These are phyloP conservation scores for Phaeophleospora eucalypticola DNA, from an alignment of 2,329 filamentous ascomycete species.

Conservation along the genomic window DNA sequence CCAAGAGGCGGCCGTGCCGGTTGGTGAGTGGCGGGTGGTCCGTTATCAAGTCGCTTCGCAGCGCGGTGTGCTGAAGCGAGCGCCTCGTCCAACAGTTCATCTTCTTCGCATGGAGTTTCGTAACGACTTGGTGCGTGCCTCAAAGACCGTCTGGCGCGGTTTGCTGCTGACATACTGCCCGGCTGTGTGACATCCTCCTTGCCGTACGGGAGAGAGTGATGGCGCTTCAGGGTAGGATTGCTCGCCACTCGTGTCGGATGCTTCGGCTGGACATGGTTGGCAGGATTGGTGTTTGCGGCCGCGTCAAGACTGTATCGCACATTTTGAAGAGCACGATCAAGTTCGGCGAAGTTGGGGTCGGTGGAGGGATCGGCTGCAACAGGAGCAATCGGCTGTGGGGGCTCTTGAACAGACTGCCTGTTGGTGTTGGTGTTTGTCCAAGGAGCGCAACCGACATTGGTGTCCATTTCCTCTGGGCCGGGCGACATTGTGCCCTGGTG, in stretches of 20 bases:
- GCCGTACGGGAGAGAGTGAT: constrained; percentile 44
- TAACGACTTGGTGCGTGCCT: constrained; percentile 73
- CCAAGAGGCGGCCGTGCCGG: constrained; percentile 48
- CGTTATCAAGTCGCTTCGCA: constrained; percentile 63
- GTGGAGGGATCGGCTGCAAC: constrained; percentile 42
- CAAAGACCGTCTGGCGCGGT: constrained; percentile 73
- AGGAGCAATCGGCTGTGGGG: constrained; percentile 52
- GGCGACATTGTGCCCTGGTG: constrained; percentile 79
- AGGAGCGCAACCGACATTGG: constrained; percentile 85
- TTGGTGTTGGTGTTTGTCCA: constrained; percentile 61
- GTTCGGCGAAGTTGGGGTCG: constrained; percentile 53
- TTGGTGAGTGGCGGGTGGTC: constrained; percentile 24
- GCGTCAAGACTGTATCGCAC: constrained; percentile 57
- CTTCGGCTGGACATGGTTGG: constrained; percentile 33
- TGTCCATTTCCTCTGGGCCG: constrained; percentile 79
- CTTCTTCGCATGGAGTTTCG: constrained; percentile 92
- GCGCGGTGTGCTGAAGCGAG: constrained; percentile 72
- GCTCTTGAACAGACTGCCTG: constrained; percentile 64
- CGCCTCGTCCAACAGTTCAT: constrained; percentile 89
- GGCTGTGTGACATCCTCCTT: constrained; percentile 46
- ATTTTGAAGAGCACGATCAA: constrained; percentile 59
- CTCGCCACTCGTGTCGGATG: constrained; percentile 36
- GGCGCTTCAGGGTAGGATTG: constrained; percentile 46
- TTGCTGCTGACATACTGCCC: constrained; percentile 61
- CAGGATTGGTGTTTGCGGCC: constrained; percentile 23